These are phyloP conservation scores for Cytospora schulzeri DNA, from an alignment of 2,329 filamentous ascomycete species.

Conservation along the genomic window DNA sequence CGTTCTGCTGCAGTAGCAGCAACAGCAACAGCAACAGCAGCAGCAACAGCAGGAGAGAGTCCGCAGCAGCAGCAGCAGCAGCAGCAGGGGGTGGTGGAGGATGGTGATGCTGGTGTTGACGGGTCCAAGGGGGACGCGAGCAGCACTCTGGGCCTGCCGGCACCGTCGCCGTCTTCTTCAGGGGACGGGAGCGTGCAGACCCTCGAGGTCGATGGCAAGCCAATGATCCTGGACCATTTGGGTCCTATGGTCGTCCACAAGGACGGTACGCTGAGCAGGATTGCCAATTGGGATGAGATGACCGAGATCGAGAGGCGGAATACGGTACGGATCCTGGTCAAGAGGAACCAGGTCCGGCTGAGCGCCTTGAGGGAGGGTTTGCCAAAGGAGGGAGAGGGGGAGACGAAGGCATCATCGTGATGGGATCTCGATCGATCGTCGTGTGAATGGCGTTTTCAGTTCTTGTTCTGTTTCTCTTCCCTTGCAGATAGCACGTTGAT, in stretches of 20 bases:
- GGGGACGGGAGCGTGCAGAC: conserved; percentile 10
- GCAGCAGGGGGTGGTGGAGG: not conserved
- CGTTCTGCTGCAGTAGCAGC: not conserved
- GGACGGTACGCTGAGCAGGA: conserved; percentile 71
- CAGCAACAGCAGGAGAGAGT: not conserved
- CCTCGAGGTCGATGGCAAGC: conserved; percentile 41
- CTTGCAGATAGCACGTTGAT: not conserved
- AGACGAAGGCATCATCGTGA: conserved; percentile 24
- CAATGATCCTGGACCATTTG: conserved; percentile 65
- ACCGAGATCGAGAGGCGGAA: conserved; percentile 66
- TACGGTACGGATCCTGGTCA: conserved; percentile 67
- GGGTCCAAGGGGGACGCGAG: conserved; percentile 1
- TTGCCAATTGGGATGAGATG: conserved; percentile 75
- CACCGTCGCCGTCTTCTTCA: no score
- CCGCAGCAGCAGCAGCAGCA: not conserved
- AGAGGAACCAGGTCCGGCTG: conserved; percentile 66
- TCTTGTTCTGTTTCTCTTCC: no score
- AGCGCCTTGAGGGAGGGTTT: conserved; percentile 50
- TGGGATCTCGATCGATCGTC: not conserved
- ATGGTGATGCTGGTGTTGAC: not conserved
- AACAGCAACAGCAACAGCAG: not conserved
- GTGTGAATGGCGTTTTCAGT: conserved; percentile 2
- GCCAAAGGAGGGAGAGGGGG: conserved; percentile 36
- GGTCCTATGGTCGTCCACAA: conserved; percentile 75
- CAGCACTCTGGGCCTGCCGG: conserved; percentile 23